Percentiles rank a stretch among this genome's conserved stretches.
These are phyloP conservation scores for Begonia fuchsioides DNA, from an alignment of 306 rosid genomes.

Conservation along the genomic window DNA sequence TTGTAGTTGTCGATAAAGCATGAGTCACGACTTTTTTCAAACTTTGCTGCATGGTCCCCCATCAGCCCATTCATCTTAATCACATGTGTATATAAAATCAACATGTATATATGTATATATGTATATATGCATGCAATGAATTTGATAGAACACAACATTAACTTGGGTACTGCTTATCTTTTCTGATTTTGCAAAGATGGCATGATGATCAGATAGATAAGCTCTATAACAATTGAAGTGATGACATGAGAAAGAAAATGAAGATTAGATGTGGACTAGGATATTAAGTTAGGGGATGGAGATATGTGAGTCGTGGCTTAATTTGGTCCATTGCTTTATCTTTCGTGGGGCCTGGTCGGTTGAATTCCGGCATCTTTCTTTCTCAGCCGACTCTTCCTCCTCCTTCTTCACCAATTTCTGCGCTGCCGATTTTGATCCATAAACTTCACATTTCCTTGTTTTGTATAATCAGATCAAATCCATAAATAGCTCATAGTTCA, in stretches of 20 bases:
- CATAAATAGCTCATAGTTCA: no score
- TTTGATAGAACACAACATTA: no score
- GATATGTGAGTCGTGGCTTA: conserved; percentile 47
- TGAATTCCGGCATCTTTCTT: conserved; percentile 72
- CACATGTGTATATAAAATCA: no score
- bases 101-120: no score
- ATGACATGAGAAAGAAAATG: no score
- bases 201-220: no score
- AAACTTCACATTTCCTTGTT: background rate
- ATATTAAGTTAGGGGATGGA: conserved; percentile 21
- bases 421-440: conserved; percentile 11
- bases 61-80: no score
- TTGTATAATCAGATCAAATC: background rate
- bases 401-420: no score
- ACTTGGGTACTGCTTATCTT: no score
- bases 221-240: no score
- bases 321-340: conserved; percentile 62
- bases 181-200: no score
- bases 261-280: conserved; percentile 18
- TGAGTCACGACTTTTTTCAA: conserved; percentile 41
- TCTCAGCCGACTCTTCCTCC: conserved; percentile 10
- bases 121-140: no score
- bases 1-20: conserved; percentile 76
- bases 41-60: conserved; percentile 35
- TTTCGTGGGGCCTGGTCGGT: conserved; percentile 64